Conservation (phyloP, 257 asterid genomes). For the Henckelia pumila region DNA sequence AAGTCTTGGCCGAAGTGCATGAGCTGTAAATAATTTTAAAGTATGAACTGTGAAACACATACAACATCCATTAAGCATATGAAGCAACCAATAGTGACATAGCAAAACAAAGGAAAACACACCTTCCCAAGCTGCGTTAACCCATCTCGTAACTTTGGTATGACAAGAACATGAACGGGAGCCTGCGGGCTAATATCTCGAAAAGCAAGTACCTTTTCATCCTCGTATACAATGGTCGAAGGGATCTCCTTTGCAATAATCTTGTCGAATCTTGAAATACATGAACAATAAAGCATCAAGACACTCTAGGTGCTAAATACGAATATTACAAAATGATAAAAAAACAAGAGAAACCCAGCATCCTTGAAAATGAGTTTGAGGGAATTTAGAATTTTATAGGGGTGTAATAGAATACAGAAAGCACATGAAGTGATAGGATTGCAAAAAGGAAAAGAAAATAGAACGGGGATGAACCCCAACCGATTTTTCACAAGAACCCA, state of each 20-base stretch:
- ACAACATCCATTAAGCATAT: neutral
- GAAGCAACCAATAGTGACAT: conserved; percentile 6
- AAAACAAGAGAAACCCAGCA: neutral
- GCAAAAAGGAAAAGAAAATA: neutral
- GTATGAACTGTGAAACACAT: conserved; percentile 7
- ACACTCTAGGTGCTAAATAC: neutral
- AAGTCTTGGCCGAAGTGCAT: neutral
- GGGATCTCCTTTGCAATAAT: conserved; percentile 92
- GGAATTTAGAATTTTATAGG: neutral
- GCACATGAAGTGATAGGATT: neutral
- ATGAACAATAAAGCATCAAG: conserved; percentile 13
- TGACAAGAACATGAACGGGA: conserved; percentile 84
- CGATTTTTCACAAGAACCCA: neutral
- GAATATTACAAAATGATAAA: conserved; percentile 2
- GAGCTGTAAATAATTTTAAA: neutral
- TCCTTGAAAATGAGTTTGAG: conserved; percentile 2
- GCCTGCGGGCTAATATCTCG: conserved; percentile 94
- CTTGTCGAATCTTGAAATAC: conserved; percentile 69
- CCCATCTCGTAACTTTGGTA: conserved; percentile 87
- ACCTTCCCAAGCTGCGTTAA: conserved; percentile 89
- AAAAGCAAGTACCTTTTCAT: conserved; percentile 84
- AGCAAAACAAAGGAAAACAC: conserved; percentile 11
- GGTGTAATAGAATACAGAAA: neutral
- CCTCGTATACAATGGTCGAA: conserved; percentile 78
- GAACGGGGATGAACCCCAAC: neutral